phyloP scores from a whole-genome alignment of 306 rosid genomes.

The Cajanus cajan region DNA sequence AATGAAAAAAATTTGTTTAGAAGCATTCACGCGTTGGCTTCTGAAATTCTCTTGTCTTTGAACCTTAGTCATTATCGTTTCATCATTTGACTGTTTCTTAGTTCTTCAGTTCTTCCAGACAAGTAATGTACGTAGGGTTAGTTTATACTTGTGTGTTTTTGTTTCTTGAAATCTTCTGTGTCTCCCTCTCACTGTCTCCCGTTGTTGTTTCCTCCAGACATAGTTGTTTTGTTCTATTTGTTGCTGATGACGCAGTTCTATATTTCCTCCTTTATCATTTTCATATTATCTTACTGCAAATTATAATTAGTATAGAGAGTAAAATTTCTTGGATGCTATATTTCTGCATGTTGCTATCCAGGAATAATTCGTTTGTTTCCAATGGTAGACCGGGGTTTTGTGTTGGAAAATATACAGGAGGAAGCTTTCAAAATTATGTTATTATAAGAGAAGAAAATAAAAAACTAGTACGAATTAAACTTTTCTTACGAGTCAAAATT shows the following conservation, averaged over 20 bases:
- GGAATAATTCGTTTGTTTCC: neutral
- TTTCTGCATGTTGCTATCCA: neutral
- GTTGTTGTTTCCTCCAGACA: conserved; percentile 19
- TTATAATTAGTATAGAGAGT: neutral
- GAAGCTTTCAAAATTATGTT: neutral
- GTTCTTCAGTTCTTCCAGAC: neutral
- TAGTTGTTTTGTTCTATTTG: neutral
- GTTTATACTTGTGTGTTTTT: neutral
- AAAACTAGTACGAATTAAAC: neutral
- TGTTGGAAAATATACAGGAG: neutral
- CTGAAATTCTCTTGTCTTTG: neutral
- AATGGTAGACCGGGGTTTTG: neutral
- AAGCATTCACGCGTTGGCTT: neutral
- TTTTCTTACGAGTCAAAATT: neutral
- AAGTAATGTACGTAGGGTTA: neutral
- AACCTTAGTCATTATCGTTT: conserved; percentile 8
- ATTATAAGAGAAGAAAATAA: neutral
- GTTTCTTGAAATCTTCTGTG: conserved; percentile 1
- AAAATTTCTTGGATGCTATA: neutral
- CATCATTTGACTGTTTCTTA: conserved; percentile 16
- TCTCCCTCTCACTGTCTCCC: neutral
- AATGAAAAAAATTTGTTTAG: neutral
- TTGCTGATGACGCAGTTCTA: neutral
- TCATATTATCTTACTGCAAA: neutral
- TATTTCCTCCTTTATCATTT: neutral